These are phyloP conservation scores for Hyphopichia khmerensis DNA, from an alignment of 1,139 yeast genomes.

Conservation along the genomic window DNA sequence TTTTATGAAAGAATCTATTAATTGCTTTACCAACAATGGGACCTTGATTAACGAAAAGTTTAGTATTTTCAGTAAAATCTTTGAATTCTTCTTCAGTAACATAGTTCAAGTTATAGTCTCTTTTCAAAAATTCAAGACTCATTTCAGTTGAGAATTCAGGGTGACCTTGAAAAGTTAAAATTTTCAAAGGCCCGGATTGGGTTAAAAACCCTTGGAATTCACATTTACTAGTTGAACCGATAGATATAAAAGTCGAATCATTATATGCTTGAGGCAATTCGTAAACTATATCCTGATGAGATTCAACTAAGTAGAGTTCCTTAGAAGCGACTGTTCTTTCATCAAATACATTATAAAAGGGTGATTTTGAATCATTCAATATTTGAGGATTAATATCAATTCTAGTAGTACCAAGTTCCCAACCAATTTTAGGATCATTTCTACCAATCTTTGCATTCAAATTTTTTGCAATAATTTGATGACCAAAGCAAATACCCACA, in stretches of 20 bases:
- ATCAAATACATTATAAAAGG: conserved; percentile 25
- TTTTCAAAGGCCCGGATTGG: conserved; percentile 35
- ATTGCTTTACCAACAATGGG: conserved; percentile 31
- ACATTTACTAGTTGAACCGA: conserved; percentile 58
- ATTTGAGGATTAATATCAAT: conserved; percentile 47
- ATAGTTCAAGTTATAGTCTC: conserved; percentile 12
- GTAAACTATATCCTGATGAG: conserved; percentile 70
- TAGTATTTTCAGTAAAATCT: conserved; percentile 26
- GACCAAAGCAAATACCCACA: conserved; percentile 83
- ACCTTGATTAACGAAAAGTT: conserved; percentile 35
- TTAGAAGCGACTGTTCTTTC: conserved; percentile 9
- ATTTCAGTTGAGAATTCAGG: conserved; percentile 66
- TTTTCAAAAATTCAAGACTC: conserved; percentile 26
- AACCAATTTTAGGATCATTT: conserved; percentile 52
- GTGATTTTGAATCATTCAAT: conserved; percentile 29
- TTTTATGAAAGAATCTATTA: conserved; percentile 20
- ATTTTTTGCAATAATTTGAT: conserved; percentile 69
- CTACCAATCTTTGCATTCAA: conserved; percentile 60
- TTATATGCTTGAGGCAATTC: conserved; percentile 38
- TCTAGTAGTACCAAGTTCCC: conserved; percentile 69
- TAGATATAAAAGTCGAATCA: conserved; percentile 28
- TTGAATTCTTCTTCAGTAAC: conserved; percentile 23
- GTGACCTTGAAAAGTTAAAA: conserved; percentile 83
- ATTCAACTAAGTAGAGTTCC: conserved; percentile 52
- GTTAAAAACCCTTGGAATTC: conserved; percentile 61